phyloP scores from a whole-genome alignment of 345 rosid species.

The Populus ilicifolia region DNA sequence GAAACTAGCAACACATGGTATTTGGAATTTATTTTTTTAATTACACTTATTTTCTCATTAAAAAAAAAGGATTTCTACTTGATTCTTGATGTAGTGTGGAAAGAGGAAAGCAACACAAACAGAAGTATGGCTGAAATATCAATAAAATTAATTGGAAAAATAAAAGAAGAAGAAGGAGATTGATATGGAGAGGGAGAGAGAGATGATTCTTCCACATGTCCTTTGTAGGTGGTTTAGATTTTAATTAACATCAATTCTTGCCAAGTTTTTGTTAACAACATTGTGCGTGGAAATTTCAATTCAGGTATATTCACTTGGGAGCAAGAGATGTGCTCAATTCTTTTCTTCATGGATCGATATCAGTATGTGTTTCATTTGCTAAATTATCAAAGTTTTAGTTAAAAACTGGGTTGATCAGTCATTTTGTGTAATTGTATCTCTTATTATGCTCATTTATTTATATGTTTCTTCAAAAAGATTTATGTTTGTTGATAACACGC shows the following conservation, averaged over 20 bases:
- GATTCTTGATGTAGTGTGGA: background rate
- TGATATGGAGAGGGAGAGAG: background rate
- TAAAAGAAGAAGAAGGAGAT: background rate
- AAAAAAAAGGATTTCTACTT: background rate
- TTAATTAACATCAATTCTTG: background rate
- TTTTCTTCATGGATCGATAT: conserved; percentile 55
- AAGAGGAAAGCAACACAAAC: no score
- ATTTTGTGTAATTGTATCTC: background rate
- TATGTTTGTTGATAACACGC: no score
- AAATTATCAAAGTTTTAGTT: background rate
- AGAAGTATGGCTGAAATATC: no score
- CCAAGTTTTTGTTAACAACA: background rate
- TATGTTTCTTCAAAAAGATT: background rate
- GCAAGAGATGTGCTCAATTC: conserved; percentile 57
- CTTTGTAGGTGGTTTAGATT: background rate
- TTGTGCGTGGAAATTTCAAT: conserved; percentile 2
- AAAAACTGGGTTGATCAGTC: background rate
- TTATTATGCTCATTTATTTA: background rate
- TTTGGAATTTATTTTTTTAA: background rate
- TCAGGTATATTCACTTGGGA: conserved; percentile 73
- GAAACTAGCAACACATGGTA: background rate
- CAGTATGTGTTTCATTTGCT: conserved; percentile 35
- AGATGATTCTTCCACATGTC: background rate
- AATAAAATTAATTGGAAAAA: no score
- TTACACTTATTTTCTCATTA: background rate